Evolutionary conservation across 202 grass and related monocot genomes (phyloP).

Genomic region (Bolboschoenoplectus hybrid): DNA sequence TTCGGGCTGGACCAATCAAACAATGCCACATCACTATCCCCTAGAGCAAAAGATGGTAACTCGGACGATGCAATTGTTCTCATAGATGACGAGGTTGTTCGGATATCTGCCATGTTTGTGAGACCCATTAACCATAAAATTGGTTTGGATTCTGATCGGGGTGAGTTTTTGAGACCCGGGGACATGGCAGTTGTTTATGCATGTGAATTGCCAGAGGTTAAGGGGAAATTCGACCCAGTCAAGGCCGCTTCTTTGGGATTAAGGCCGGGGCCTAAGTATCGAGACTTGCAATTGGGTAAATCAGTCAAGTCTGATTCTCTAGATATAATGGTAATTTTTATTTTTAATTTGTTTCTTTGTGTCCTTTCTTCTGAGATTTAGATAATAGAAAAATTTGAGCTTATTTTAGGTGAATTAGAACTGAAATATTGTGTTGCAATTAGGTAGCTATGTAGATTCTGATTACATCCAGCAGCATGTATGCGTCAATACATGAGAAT

Average conservation of each 20-base stretch:
- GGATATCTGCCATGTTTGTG: constrained; percentile 81
- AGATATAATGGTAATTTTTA: constrained; percentile 62
- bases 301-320: constrained; percentile 74
- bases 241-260: constrained; percentile 79
- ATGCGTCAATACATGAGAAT: background rate
- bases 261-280: constrained; percentile 76
- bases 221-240: constrained; percentile 88
- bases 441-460: background rate
- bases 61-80: constrained; percentile 56
- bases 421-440: background rate
- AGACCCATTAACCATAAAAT: constrained; percentile 57
- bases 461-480: background rate
- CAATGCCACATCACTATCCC: constrained; percentile 38
- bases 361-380: background rate
- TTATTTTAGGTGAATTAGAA: constrained; percentile 11
- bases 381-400: background rate
- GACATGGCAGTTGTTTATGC: constrained; percentile 88
- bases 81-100: constrained; percentile 90
- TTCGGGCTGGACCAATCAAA: constrained; percentile 53
- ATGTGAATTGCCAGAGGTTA: constrained; percentile 87
- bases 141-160: constrained; percentile 41
- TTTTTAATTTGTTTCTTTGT: background rate
- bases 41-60: constrained; percentile 39
- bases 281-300: constrained; percentile 88
- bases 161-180: constrained; percentile 57